Evolutionary conservation across 805 yeast genomes (phyloP), one percentile per base, ranked within the genome.

Genomic region (Saccharomyces jurei): DNA sequence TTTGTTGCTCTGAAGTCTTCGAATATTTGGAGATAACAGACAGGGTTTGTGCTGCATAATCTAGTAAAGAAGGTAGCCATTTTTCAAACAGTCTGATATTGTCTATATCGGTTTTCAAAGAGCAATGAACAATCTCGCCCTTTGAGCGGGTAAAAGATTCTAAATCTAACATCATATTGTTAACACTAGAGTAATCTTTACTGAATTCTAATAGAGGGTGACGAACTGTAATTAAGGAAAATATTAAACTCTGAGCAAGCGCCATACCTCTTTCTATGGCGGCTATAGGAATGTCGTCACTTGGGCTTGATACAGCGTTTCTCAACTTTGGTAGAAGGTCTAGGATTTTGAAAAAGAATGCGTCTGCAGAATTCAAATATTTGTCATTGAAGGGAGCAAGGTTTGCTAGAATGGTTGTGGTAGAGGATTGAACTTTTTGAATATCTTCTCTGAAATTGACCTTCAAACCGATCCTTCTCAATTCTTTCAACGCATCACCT

Each of bases 271-370:
- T 84, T 57, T 82, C 86, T 30, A 87, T 79, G 65, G 87, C 95
- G 1, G 79, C 73, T 11, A 56, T 44, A 3, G 97, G 94, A 26
- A 88, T 82, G 61, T 89, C 97, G 6, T 81, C 86, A 8, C 83
- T 79, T 13, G 83, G 80, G 13, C 75, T 74, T 1, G 81, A 69
- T 10, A 84, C 82, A 1, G 87, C 73, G 21, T 84, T 78, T 63
- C 96, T 78, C 54, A 92, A 72, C 49, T 92, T 76, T 2, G 97
- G 97, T 48, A 92, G 69, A 28, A 91, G 65, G 61, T 94, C 98
- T 41, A 94, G 70, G 8, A 89, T 68, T 56, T 88, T 77, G 73
- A 80, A 87, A 70, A 81, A 90, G 60, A 80, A 79, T 0, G 66
- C 59, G 61, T 76, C 79, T 62, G 84, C 85, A 0, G 75, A 76